phyloP scores from a whole-genome alignment of 345 rosid species.

The Camelina neglecta region DNA sequence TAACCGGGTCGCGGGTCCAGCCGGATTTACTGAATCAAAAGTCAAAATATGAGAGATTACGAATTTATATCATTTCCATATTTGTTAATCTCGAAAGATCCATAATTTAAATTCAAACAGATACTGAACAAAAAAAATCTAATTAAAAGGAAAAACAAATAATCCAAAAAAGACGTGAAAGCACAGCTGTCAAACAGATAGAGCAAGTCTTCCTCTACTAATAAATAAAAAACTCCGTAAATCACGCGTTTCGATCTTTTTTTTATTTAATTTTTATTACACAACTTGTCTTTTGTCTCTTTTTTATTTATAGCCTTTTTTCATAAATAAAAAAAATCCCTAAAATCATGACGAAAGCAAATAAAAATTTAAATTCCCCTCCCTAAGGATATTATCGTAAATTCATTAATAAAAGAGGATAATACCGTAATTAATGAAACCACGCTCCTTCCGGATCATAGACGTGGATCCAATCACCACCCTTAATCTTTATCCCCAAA shows the following conservation, averaged over 20 bases:
- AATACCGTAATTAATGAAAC: conserved; percentile 43
- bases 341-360: conserved; percentile 35
- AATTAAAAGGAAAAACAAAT: neutral
- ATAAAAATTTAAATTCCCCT: neutral
- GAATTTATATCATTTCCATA: too few species aligned
- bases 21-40: too few species aligned
- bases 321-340: neutral
- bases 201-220: conserved; percentile 31
- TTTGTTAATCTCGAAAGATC: neutral
- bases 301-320: neutral
- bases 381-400: neutral
- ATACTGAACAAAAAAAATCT: neutral
- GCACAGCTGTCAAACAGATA: conserved; percentile 43
- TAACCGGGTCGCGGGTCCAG: too few species aligned
- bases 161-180: conserved; percentile 18
- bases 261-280: neutral
- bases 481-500: conserved; percentile 55
- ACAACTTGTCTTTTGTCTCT: conserved; percentile 52
- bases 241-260: conserved; percentile 47
- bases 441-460: conserved; percentile 7
- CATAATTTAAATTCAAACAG: neutral
- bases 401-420: neutral
- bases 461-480: conserved; percentile 56
- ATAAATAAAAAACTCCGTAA: conserved; percentile 35
- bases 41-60: too few species aligned